Percentiles rank a stretch among this genome's conserved stretches.
phyloP scores from a whole-genome alignment of 768 basidiomycete species.

The Tephrocybe sp. region DNA sequence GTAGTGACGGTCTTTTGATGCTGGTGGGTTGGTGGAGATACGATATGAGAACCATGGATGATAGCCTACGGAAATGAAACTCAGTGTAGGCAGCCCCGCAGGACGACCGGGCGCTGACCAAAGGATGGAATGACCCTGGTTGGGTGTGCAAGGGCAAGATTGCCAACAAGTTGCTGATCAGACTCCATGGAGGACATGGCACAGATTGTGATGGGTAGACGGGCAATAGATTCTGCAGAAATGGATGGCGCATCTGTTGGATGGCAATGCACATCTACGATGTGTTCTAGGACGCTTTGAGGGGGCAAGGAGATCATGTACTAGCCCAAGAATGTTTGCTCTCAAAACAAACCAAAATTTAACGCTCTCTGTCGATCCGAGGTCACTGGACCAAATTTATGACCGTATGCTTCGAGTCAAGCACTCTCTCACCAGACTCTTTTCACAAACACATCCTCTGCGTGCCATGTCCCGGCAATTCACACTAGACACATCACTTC shows the following conservation, averaged over 20 bases:
- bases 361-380: not conserved
- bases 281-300: conserved; percentile 52
- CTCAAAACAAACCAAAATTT: conserved; percentile 1
- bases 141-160: conserved; percentile 59
- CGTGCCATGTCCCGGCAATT: conserved; percentile 36
- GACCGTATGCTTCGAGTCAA: conserved; percentile 9
- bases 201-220: conserved; percentile 65
- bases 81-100: conserved; percentile 10
- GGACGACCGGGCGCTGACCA: conserved; percentile 48
- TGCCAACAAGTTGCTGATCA: conserved; percentile 72
- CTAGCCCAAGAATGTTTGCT: not conserved
- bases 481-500: conserved; percentile 33
- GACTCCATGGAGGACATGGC: conserved; percentile 71
- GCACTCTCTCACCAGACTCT: conserved; percentile 1
- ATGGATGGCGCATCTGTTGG: conserved; percentile 72
- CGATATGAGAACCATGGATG: conserved; percentile 93
- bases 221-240: conserved; percentile 44
- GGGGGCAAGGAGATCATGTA: conserved; percentile 20
- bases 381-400: not conserved
- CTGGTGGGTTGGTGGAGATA: conserved; percentile 48
- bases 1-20: conserved; percentile 76
- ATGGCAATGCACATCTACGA: conserved; percentile 91
- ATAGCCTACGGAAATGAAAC: conserved; percentile 51
- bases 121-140: conserved; percentile 82
- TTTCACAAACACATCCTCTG: not conserved